Evolutionary conservation across 2,329 filamentous ascomycete genomes (phyloP).

Genomic region (Calonectria ilicicola): DNA sequence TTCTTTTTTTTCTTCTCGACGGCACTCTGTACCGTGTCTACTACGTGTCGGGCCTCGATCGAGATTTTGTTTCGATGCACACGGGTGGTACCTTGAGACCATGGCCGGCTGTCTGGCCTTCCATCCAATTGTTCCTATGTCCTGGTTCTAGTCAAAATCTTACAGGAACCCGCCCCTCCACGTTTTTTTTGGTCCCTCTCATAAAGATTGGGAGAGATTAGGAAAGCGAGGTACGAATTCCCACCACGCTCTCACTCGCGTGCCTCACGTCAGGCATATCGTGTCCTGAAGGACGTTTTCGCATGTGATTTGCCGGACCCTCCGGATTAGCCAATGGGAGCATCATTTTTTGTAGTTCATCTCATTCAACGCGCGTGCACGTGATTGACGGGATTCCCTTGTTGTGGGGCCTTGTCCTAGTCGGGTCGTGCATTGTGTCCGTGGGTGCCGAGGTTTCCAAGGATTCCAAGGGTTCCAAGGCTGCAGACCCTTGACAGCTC

Average conservation of each 20-base stretch:
- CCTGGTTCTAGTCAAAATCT: background rate
- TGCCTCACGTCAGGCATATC: slow-evolving; percentile 19
- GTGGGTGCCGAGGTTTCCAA: slow-evolving; percentile 22
- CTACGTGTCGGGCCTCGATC: background rate
- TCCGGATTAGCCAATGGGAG: slow-evolving; percentile 35
- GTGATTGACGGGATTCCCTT: slow-evolving; percentile 32
- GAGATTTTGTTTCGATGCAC: background rate
- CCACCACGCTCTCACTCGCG: background rate
- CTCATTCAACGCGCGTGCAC: slow-evolving; percentile 23
- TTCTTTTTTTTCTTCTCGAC: slow-evolving; percentile 2
- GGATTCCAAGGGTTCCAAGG: too few species aligned
- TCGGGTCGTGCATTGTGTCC: slow-evolving; percentile 8
- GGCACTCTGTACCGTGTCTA: too few species aligned
- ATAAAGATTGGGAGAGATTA: background rate
- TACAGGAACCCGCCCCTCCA: slow-evolving; percentile 14
- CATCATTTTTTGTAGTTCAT: background rate
- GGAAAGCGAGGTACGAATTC: background rate
- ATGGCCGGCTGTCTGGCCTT: background rate
- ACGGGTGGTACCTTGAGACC: background rate
- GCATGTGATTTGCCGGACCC: slow-evolving; percentile 49
- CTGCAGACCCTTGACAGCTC: background rate
- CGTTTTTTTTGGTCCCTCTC: background rate
- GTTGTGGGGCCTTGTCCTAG: slow-evolving; percentile 3
- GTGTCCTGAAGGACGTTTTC: slow-evolving; percentile 33
- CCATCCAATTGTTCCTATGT: background rate